Evolutionary conservation across 2,329 filamentous ascomycete species (phyloP).

Genomic region (Hypoxylon sp.): DNA sequence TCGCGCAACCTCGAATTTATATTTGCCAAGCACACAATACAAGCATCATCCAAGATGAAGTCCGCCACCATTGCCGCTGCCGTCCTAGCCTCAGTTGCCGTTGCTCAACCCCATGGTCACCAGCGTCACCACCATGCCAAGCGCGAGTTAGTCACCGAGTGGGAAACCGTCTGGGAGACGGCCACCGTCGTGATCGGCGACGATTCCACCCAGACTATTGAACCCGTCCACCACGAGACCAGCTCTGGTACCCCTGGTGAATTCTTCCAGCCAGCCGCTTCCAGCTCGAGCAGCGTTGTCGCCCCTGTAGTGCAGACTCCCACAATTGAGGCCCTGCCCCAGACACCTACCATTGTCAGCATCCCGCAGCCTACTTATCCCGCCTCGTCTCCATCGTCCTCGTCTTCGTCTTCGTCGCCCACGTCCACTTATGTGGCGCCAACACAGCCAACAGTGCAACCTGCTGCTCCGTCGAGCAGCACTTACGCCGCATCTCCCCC

Average conservation of each 20-base stretch:
- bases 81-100: constrained; percentile 61
- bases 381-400: constrained; percentile 40
- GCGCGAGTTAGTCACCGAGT: constrained; percentile 62
- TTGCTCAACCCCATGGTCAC: constrained; percentile 66
- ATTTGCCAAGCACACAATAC: constrained; percentile 28
- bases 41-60: constrained; percentile 61
- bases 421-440: constrained; percentile 38
- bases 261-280: constrained; percentile 55
- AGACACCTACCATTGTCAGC: constrained; percentile 47
- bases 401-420: constrained; percentile 39
- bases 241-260: constrained; percentile 47
- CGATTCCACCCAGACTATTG: constrained; percentile 63
- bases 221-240: constrained; percentile 50
- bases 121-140: constrained; percentile 59
- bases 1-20: constrained; percentile 25
- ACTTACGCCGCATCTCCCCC: constrained; percentile 40
- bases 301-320: background rate
- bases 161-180: constrained; percentile 65
- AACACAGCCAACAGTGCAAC: constrained; percentile 26
- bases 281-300: constrained; percentile 28
- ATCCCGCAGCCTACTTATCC: constrained; percentile 39
- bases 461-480: constrained; percentile 30
- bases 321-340: constrained; percentile 15
- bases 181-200: constrained; percentile 67
- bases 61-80: constrained; percentile 59